These are phyloP conservation scores for Teunomyces cretensis DNA, from an alignment of 805 yeast species.

Conservation along the genomic window DNA sequence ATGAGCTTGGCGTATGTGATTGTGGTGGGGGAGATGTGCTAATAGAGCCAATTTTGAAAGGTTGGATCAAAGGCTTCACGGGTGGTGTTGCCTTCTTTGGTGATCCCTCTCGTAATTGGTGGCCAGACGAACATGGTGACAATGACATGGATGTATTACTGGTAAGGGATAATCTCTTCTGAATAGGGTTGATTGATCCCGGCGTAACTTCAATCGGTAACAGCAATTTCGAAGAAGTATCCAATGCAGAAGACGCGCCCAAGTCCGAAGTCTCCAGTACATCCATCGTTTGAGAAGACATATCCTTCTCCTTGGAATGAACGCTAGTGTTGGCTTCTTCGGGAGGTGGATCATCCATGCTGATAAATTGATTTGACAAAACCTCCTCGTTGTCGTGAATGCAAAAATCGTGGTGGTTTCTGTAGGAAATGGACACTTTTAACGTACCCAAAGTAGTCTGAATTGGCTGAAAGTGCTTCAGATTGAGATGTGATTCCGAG, in stretches of 20 bases:
- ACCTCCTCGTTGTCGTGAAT: conserved; percentile 67
- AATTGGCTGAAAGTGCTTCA: conserved; percentile 66
- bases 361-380: conserved; percentile 55
- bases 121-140: conserved; percentile 25
- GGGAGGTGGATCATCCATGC: conserved; percentile 34
- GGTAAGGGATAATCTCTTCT: conserved; percentile 14
- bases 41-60: conserved; percentile 64
- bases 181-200: neutral
- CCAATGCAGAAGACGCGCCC: neutral
- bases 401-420: conserved; percentile 67
- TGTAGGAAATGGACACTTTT: conserved; percentile 73
- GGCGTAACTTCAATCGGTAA: neutral
- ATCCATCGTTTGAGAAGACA: neutral
- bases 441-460: conserved; percentile 74
- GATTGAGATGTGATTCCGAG: conserved; percentile 52
- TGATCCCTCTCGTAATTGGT: neutral
- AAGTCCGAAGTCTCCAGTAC: neutral
- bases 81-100: conserved; percentile 14
- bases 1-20: conserved; percentile 19
- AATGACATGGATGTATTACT: conserved; percentile 18
- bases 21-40: conserved; percentile 42
- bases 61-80: conserved; percentile 45
- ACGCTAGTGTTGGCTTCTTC: neutral
- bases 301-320: neutral
- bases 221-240: neutral